Evolutionary conservation across 441 rosid species (phyloP), one percentile per base, ranked within the genome.

Genomic region (Sinapis alba): DNA sequence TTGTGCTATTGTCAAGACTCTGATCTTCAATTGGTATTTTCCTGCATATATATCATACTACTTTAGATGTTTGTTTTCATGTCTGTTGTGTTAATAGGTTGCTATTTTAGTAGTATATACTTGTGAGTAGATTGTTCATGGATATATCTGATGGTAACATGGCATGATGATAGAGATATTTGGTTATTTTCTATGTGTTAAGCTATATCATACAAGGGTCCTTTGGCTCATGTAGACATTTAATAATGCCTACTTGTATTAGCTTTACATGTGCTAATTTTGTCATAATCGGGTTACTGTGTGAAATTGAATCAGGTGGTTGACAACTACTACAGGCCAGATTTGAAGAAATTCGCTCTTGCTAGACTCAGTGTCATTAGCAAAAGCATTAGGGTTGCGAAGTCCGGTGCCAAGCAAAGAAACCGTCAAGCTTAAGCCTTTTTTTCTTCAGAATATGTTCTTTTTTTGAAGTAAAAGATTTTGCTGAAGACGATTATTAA

Each of bases 291-390:
- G 28, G 21, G 56, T 18, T 50, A 2, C 18, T 36, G 32, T 73
- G 56, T 50, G 56, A 2, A 50, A 7, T 6, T 19, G 3, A 26
- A 6, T 7, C 81, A 86, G 87, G 89, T 89, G 62, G 88, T 79
- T 0, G 86, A 87, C 74, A 87, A 89, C 76, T 75, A 84, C 83
- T 86, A 85, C 84, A 75, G 87, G 82, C 89, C 90, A 16, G 87
- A 87, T 78, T 69, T 89, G 79, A 87, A 83, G 86, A 84, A 82
- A 51, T 87, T 84, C n/a, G 89, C 94, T 32, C 90, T 87, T 64
- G 88, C 90, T 61, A 81, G 92, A 77, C 82, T 89, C 64, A 80
- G 87, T 30, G 86, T 57, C 2, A 87, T 84, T 63, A 78, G 83
- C 81, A 84, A 83, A 68, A 84, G 92, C 81, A 82, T 87, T 11